A percentile compares a stretch with the other conserved stretches of the same genome.
These are phyloP conservation scores for Tetracladium marchalianum DNA, from an alignment of 495 filamentous ascomycete genomes.

Conservation along the genomic window DNA sequence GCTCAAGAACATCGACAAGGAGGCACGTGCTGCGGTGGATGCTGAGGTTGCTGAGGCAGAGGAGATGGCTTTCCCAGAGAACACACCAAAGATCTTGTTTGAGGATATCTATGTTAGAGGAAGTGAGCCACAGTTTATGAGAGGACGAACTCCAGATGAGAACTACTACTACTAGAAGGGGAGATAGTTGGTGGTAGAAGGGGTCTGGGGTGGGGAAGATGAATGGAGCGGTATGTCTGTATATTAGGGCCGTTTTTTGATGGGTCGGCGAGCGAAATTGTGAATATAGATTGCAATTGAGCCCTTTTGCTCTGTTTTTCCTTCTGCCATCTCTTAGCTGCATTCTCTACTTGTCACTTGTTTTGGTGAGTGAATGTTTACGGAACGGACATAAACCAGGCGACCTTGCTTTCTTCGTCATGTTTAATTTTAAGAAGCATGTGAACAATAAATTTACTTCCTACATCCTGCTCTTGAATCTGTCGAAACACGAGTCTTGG, in stretches of 20 bases:
- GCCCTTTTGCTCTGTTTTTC: neutral
- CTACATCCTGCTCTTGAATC: too few species aligned
- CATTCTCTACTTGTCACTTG: neutral
- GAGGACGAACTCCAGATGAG: slow-evolving; percentile 86
- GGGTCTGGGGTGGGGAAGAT: neutral
- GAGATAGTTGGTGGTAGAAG: neutral
- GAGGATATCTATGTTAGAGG: slow-evolving; percentile 97
- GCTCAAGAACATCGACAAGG: slow-evolving; percentile 90
- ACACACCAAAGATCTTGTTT: slow-evolving; percentile 68
- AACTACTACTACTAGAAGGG: slow-evolving; percentile 67
- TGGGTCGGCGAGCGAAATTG: too few species aligned
- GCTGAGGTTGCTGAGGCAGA: slow-evolving; percentile 86
- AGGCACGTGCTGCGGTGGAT: slow-evolving; percentile 73
- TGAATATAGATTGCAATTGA: neutral
- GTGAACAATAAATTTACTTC: too few species aligned
- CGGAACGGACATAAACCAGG: too few species aligned
- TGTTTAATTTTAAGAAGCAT: too few species aligned
- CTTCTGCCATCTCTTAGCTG: neutral
- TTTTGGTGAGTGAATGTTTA: too few species aligned
- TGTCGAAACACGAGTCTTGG: too few species aligned
- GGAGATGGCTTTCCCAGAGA: slow-evolving; percentile 69
- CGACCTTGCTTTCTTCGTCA: too few species aligned
- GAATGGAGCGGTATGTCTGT: neutral
- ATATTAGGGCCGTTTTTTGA: neutral
- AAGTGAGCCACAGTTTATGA: slow-evolving; percentile 81